These are phyloP conservation scores for Saccharum spontaneum DNA, from an alignment of 176 grass and related monocot species.

Conservation along the genomic window DNA sequence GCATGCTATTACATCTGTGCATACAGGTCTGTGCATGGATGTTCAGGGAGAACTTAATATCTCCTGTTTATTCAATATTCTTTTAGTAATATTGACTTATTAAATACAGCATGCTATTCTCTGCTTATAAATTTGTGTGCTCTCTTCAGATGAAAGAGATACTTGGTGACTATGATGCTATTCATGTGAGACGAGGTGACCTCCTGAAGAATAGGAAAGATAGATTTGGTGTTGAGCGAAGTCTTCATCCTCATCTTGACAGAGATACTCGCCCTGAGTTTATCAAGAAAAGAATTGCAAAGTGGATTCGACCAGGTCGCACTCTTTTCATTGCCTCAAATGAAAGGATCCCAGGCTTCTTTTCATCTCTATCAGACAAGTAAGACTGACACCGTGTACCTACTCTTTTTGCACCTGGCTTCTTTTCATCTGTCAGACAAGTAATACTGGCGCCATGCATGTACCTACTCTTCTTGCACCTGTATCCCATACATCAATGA, in stretches of 20 bases:
- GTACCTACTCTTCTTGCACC: not conserved
- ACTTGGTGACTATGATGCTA: conserved; percentile 94
- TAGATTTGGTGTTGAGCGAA: conserved; percentile 76
- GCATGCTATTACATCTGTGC: not conserved
- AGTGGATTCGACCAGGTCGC: conserved; percentile 76
- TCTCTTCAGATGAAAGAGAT: conserved; percentile 69
- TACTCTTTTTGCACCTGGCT: conserved; percentile 41
- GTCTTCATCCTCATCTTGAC: conserved; percentile 92
- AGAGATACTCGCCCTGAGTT: conserved; percentile 92
- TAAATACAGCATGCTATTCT: conserved; percentile 16
- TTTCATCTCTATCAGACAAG: conserved; percentile 74
- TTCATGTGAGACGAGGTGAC: conserved; percentile 96
- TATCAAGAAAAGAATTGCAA: conserved; percentile 79
- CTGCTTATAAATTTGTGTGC: not conserved
- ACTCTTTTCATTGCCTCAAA: conserved; percentile 93
- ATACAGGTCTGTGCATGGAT: not conserved
- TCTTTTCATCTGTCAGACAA: conserved; percentile 76
- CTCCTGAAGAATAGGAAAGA: conserved; percentile 88
- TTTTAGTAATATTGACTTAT: conserved; percentile 21
- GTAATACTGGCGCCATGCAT: conserved; percentile 32
- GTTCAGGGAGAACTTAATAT: conserved; percentile 7
- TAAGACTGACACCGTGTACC: conserved; percentile 20
- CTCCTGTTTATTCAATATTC: not conserved
- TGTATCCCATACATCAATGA: conserved; percentile 9
- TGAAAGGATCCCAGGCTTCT: conserved; percentile 78